Base-by-base conservation (phyloP, 768 basidiomycete genomes). In the Pisolithus tinctorius region DNA sequence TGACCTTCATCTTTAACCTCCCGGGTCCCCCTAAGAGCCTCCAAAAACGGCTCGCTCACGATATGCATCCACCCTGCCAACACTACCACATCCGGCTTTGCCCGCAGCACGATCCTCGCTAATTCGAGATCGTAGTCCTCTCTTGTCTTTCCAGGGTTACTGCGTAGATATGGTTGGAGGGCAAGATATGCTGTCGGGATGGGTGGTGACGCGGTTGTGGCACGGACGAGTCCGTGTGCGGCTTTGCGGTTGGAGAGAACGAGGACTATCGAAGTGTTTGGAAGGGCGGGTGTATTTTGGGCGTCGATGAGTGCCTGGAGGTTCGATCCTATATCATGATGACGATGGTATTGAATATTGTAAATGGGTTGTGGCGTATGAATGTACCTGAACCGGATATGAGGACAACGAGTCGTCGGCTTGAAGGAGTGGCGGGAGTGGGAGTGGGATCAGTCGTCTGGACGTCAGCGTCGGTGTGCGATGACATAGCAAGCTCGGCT, bases 31-130 rank as follows among this genome's bases (percentile, higher is more conserved):
- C 76, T 72, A 47, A 90, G 64, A 30, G 82, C 74, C 17, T 89
- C 80, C 53, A 98, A 68, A 67, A 97, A 97, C 0, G 71, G 72
- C 48, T 89, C 84, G 51, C 85, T 83, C 52, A 97, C 77, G 60
- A 98, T 90, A 62, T 98, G 94, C 95, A 99, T 97, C 91, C 93
- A 99, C 0, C 96, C 96, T 0, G 95, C 96, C n/a, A 98, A 76
- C 6, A 98, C 88, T 45, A 98, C 80, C 25, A 95, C 65, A 67
- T 97, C 90, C 0, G 95, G 95, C 30, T 71, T 69, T 17, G 73
- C 79, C 25, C 69, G 63, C 5, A 87, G 61, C 4, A 92, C 82
- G 48, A 82, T 76, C 30, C 78, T 70, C 7, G 90, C 91, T 1
- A 94, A 78, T 62, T 90, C 88, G 2, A 73, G 69, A 62, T 95